Conservation (phyloP, 306 rosid species). For the Biancaea sappan region DNA sequence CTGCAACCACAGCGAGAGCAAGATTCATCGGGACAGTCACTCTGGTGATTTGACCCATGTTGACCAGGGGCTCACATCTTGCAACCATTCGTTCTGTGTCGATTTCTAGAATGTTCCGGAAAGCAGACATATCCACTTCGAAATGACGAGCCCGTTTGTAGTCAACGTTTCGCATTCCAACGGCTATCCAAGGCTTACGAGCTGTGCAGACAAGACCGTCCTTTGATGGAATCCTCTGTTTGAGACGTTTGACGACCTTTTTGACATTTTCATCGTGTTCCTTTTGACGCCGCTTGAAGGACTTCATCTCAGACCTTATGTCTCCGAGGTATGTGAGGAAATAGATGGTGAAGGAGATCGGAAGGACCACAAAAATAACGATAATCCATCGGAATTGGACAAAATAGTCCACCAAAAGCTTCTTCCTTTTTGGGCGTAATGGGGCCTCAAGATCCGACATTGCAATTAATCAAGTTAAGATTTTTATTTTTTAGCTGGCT, state of each 20-base stretch:
- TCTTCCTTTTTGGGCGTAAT: conserved; percentile 91
- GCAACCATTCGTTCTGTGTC: conserved; percentile 82
- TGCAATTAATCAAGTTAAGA: background rate
- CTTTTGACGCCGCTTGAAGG: conserved; percentile 81
- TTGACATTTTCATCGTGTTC: conserved; percentile 88
- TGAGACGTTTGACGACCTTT: conserved; percentile 86
- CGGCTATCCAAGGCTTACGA: conserved; percentile 95
- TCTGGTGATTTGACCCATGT: conserved; percentile 95
- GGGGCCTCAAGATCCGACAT: conserved; percentile 95
- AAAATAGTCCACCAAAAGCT: conserved; percentile 77
- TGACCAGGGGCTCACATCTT: conserved; percentile 90
- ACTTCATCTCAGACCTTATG: conserved; percentile 83
- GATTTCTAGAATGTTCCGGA: conserved; percentile 75
- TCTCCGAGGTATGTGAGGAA: conserved; percentile 90
- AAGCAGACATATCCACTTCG: conserved; percentile 88
- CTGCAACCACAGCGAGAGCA: conserved; percentile 93
- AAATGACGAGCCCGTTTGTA: conserved; percentile 97
- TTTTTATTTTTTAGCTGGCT: too few species aligned
- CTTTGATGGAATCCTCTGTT: conserved; percentile 74
- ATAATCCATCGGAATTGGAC: conserved; percentile 86
- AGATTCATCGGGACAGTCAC: conserved; percentile 88
- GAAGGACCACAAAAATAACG: conserved; percentile 92
- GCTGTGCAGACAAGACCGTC: conserved; percentile 99
- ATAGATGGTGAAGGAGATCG: conserved; percentile 81
- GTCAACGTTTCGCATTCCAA: conserved; percentile 98